These are phyloP conservation scores for Rhizophagus prolifer DNA, from an alignment of 192 early-diverging fungal genomes.

Conservation along the genomic window DNA sequence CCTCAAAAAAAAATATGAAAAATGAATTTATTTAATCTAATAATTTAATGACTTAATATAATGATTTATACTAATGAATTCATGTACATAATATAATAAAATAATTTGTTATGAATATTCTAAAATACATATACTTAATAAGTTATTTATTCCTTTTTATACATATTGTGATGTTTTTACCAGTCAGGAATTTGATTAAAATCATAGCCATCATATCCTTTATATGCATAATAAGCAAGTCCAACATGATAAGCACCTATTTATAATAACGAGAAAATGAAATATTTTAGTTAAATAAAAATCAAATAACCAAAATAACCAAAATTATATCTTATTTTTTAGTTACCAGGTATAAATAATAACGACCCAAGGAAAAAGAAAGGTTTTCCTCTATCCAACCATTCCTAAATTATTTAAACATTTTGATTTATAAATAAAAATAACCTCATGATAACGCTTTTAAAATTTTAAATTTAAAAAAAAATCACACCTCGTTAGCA, in stretches of 20 bases:
- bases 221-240: slow-evolving; percentile 59
- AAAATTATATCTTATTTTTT: background rate
- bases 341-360: slow-evolving; percentile 59
- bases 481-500: slow-evolving; percentile 41
- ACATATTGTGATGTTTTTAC: background rate
- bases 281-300: background rate
- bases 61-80: too few species aligned
- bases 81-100: too few species aligned
- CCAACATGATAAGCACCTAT: slow-evolving; percentile 53
- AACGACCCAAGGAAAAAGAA: slow-evolving; percentile 55
- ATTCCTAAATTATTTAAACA: slow-evolving; percentile 34
- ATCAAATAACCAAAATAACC: background rate
- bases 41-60: too few species aligned
- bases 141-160: too few species aligned
- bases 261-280: background rate
- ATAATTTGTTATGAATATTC: too few species aligned
- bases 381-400: slow-evolving; percentile 53
- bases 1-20: too few species aligned
- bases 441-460: background rate
- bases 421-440: slow-evolving; percentile 3
- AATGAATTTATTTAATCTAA: too few species aligned
- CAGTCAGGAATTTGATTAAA: slow-evolving; percentile 47
- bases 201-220: slow-evolving; percentile 55
- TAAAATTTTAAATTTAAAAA: background rate
- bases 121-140: too few species aligned